A percentile compares a stretch with the other conserved stretches of the same genome.
phyloP scores from a whole-genome alignment of 2,329 filamentous ascomycete species.

The Epichloe typhina region DNA sequence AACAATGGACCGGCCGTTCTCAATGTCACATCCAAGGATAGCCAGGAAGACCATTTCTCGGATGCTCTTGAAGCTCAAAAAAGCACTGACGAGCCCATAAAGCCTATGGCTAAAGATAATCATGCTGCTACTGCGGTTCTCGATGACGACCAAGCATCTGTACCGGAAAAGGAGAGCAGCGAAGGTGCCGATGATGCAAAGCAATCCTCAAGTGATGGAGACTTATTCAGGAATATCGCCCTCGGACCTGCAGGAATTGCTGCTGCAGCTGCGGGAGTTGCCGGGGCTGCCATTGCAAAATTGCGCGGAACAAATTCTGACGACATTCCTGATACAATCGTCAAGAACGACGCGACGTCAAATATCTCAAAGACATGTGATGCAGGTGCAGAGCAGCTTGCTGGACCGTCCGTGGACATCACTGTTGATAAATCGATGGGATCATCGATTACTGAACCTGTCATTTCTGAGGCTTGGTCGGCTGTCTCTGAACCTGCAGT shows the following conservation, averaged over 20 bases:
- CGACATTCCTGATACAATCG: too few species aligned
- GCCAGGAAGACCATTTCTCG: background rate
- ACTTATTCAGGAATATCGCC: background rate
- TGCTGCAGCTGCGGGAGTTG: too few species aligned
- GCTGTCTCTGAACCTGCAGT: background rate
- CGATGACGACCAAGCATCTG: background rate
- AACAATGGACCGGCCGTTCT: background rate
- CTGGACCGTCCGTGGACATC: background rate
- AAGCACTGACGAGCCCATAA: background rate
- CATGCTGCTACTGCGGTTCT: background rate
- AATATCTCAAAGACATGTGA: background rate
- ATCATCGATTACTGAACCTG: background rate
- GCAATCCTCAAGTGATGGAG: background rate
- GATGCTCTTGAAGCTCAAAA: background rate
- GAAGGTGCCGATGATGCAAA: background rate
- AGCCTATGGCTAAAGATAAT: background rate
- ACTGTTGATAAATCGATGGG: background rate
- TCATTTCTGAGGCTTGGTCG: background rate
- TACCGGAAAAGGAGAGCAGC: background rate
- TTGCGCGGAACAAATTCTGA: too few species aligned
- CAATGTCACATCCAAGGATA: background rate
- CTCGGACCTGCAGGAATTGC: too few species aligned
- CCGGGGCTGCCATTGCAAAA: too few species aligned
- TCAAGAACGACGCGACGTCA: too few species aligned
- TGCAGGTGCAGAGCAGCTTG: background rate